Evolutionary conservation across 805 yeast species (phyloP).

Genomic region (Kregervanrija fluxuum): DNA sequence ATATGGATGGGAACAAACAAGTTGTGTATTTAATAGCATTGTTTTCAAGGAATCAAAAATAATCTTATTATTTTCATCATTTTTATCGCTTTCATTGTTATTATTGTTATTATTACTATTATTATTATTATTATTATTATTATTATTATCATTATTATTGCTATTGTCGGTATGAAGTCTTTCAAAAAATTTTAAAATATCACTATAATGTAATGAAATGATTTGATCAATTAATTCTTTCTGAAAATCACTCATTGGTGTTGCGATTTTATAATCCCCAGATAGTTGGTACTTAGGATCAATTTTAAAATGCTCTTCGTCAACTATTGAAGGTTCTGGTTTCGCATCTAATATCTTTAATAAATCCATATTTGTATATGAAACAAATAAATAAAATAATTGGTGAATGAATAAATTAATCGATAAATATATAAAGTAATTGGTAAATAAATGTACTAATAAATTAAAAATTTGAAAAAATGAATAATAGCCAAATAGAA

Average conservation of each 20-base stretch:
- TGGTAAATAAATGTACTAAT: no score
- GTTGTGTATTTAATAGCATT: slow-evolving; percentile 65
- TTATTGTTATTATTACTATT: slow-evolving; percentile 18
- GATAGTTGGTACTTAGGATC: slow-evolving; percentile 29
- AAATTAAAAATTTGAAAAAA: no score
- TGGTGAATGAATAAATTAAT: no score
- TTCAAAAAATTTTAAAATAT: slow-evolving; percentile 81
- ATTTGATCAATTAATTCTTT: slow-evolving; percentile 87
- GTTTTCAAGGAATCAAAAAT: slow-evolving; percentile 71
- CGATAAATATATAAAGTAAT: no score
- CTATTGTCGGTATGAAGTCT: slow-evolving; percentile 31
- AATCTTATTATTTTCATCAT: slow-evolving; percentile 31
- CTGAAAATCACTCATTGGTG: slow-evolving; percentile 82
- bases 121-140: neutral
- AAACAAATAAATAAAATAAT: neutral
- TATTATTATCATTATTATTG: slow-evolving; percentile 1
- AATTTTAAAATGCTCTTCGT: slow-evolving; percentile 39
- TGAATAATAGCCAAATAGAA: no score
- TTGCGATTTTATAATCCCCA: slow-evolving; percentile 70
- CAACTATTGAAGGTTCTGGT: slow-evolving; percentile 76
- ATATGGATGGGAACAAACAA: slow-evolving; percentile 86
- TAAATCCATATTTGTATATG: slow-evolving; percentile 53
- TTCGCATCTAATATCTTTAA: slow-evolving; percentile 71
- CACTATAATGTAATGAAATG: slow-evolving; percentile 84
- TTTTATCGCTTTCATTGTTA: neutral